phyloP scores from a whole-genome alignment of 1,139 yeast genomes.

The Torulaspora globosa region DNA sequence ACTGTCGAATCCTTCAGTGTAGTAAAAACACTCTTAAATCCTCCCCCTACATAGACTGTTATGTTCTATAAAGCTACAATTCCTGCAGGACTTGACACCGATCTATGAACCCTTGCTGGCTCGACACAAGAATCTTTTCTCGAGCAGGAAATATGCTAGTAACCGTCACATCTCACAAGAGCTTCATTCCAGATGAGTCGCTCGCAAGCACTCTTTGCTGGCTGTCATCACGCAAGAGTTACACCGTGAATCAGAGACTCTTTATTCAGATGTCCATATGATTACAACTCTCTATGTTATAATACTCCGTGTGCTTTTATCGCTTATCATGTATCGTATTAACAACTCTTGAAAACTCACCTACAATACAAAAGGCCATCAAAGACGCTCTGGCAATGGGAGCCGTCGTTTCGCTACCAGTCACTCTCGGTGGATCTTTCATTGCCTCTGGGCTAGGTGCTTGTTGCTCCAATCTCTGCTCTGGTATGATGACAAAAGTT shows the following conservation, averaged over 20 bases:
- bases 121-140: too few species aligned
- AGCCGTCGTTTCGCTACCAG: conserved; percentile 66
- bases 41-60: neutral
- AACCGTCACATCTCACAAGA: neutral
- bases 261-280: neutral
- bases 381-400: conserved; percentile 54
- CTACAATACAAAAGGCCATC: neutral
- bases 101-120: too few species aligned
- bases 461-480: conserved; percentile 68
- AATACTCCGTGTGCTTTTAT: neutral
- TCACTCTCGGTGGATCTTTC: conserved; percentile 61
- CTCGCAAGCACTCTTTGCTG: neutral
- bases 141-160: too few species aligned
- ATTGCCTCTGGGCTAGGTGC: conserved; percentile 83
- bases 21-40: neutral
- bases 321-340: neutral
- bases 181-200: neutral
- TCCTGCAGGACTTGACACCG: neutral
- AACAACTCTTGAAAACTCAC: neutral
- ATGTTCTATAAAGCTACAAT: neutral
- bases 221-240: too few species aligned
- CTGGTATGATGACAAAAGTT: conserved; percentile 45
- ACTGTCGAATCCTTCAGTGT: neutral
- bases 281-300: neutral
- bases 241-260: too few species aligned